Base-by-base conservation (phyloP, 2,329 filamentous ascomycete species). In the Metarhizium brunneum region DNA sequence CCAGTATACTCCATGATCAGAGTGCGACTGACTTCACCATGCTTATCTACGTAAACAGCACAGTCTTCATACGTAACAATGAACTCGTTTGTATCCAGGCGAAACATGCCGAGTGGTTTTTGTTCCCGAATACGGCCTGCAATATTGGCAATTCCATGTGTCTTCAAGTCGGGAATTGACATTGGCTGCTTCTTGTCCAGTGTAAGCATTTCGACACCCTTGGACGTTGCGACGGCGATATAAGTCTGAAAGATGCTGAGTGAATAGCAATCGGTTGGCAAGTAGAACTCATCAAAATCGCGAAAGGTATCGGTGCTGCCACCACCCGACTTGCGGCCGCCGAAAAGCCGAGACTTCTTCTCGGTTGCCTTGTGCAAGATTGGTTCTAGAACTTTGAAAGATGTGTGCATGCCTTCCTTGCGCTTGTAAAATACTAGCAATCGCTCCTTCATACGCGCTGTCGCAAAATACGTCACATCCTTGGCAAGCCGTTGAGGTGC, bases 1-100 rank as follows among this genome's bases (percentile, higher is more conserved):
- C 94, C 94, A n/a, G 95, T 94, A 69, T 97, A 99, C 68, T 97
- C 91, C 91, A 99, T 96, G 65, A 97, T 92, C 57, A 97, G 90
- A 32, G 87, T 90, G 49, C 95, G 87, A 43, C 86, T 92, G 32
- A 99, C 90, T 59, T 99, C 94, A 61, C 94, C 94, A 70, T 97
- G 91, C 73, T 97, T 96, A 76, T 99, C 95, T 67, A 97, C 88
- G 66, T 97, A 99, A 8, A 99, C 92, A 18, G 92, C 94, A 64
- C 92, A 97, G 70, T 96, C 91, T 71, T 95, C 89, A 69, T 97
- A 99, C 42, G 88, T 90, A 51, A 96, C 84, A 30, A 99, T 76
- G 72, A 97, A 99, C 69, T 96, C 94, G 56, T 88, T 87, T 57
- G 95, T 89, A 61, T 88, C 92, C 54, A 99, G 83, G 45, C 92